These are phyloP conservation scores for Aspergillus egyptiacus DNA, from an alignment of 495 filamentous ascomycete species.

Conservation along the genomic window DNA sequence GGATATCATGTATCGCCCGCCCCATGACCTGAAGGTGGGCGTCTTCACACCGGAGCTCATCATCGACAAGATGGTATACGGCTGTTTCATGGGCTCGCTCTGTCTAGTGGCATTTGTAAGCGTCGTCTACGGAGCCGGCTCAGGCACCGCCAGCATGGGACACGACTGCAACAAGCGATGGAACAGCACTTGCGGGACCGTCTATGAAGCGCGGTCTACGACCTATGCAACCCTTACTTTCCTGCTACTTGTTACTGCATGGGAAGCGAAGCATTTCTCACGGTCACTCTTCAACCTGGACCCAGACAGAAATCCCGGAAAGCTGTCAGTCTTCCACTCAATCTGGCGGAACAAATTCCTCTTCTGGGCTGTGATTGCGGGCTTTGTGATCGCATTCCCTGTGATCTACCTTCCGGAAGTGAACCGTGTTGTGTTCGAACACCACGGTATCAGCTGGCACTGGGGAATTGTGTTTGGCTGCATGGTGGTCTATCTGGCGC, in stretches of 20 bases:
- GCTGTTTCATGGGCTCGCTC: constrained; percentile 59
- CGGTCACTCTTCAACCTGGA: constrained; percentile 65
- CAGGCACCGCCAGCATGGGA: constrained; percentile 55
- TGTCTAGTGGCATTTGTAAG: constrained; percentile 64
- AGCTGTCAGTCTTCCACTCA: constrained; percentile 55
- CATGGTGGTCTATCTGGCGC: constrained; percentile 52
- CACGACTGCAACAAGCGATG: constrained; percentile 58
- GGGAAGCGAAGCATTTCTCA: constrained; percentile 69
- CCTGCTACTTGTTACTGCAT: constrained; percentile 64
- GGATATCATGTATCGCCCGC: constrained; percentile 66
- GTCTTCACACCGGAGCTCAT: constrained; percentile 69
- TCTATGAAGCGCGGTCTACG: constrained; percentile 72
- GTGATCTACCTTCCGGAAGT: constrained; percentile 67
- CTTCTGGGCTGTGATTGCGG: constrained; percentile 66
- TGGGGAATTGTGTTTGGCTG: constrained; percentile 60
- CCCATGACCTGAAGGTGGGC: constrained; percentile 58
- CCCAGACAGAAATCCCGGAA: constrained; percentile 35
- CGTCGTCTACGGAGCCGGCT: constrained; percentile 58
- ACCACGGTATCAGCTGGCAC: constrained; percentile 67
- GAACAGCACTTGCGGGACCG: constrained; percentile 48
- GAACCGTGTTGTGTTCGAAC: constrained; percentile 68
- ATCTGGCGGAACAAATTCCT: constrained; percentile 67
- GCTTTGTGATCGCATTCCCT: constrained; percentile 62
- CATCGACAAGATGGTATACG: constrained; percentile 69
- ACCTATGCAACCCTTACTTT: constrained; percentile 73